A percentile compares a stretch with the other conserved stretches of the same genome.
Evolutionary conservation across 495 filamentous ascomycete species (phyloP).

Genomic region (Hapsidospora chrysogenum): DNA sequence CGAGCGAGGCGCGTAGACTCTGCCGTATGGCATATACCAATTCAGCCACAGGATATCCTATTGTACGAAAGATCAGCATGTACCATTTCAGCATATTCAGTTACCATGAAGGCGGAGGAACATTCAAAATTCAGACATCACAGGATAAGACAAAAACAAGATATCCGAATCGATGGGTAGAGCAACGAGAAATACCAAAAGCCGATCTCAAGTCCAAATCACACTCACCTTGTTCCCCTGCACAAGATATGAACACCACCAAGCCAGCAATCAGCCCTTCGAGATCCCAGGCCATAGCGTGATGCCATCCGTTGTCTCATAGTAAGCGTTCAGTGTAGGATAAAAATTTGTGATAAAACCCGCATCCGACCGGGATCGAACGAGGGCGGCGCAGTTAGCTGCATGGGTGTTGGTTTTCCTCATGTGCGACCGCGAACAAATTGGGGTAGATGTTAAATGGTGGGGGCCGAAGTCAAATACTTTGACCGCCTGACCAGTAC

Average conservation of each 20-base stretch:
- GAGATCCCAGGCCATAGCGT: slow-evolving; percentile 50
- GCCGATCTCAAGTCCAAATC: too few species aligned
- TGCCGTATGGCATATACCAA: too few species aligned
- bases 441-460: too few species aligned
- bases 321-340: too few species aligned
- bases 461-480: too few species aligned
- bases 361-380: too few species aligned
- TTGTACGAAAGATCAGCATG: neutral
- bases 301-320: too few species aligned
- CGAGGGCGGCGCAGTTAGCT: too few species aligned
- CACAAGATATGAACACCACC: slow-evolving; percentile 51
- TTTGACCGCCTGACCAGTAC: too few species aligned
- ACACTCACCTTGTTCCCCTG: slow-evolving; percentile 51
- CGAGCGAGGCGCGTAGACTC: too few species aligned
- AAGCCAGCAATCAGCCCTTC: slow-evolving; percentile 58
- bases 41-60: neutral
- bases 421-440: too few species aligned
- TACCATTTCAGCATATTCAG: neutral
- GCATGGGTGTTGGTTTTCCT: too few species aligned
- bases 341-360: slow-evolving; percentile 7
- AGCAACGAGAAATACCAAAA: slow-evolving; percentile 1
- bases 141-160: neutral
- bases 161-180: neutral
- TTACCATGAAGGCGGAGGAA: neutral
- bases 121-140: neutral